Evolutionary conservation across 148 eudicot genomes (phyloP).

Genomic region (Rhododendron molle): DNA sequence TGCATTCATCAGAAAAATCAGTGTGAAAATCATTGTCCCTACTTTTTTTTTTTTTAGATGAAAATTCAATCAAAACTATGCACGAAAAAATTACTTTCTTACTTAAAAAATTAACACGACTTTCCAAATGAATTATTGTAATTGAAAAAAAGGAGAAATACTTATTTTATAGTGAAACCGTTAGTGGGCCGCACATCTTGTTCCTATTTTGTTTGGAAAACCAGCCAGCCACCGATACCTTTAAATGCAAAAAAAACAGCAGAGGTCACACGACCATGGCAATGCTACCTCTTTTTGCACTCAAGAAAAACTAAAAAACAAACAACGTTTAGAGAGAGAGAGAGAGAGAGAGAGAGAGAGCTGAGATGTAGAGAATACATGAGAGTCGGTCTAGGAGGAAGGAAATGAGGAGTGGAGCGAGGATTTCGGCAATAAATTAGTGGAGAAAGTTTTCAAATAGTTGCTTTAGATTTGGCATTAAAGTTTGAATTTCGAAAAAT

Average conservation of each 20-base stretch:
- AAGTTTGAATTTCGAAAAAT: slow-evolving; percentile 23
- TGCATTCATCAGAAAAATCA: too few species aligned
- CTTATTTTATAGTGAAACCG: background rate
- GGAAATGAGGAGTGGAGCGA: slow-evolving; percentile 31
- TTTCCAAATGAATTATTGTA: background rate
- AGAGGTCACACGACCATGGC: background rate
- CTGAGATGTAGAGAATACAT: slow-evolving; percentile 4
- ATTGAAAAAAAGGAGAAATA: too few species aligned
- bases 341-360: slow-evolving; percentile 12
- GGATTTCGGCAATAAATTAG: slow-evolving; percentile 32
- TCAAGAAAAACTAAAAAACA: background rate
- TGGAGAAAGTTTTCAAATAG: slow-evolving; percentile 9
- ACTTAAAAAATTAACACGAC: too few species aligned
- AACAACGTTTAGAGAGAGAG: background rate
- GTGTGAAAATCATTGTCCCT: too few species aligned
- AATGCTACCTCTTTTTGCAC: background rate
- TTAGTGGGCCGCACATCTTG: background rate
- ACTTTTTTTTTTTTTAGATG: too few species aligned
- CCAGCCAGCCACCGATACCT: background rate
- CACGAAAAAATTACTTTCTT: too few species aligned
- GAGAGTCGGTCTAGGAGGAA: slow-evolving; percentile 36
- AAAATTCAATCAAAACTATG: too few species aligned
- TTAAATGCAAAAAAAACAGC: background rate
- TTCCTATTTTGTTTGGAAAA: background rate
- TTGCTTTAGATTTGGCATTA: slow-evolving; percentile 32